Conservation (phyloP, 768 basidiomycete genomes). For the Leccinum incarnatum region DNA sequence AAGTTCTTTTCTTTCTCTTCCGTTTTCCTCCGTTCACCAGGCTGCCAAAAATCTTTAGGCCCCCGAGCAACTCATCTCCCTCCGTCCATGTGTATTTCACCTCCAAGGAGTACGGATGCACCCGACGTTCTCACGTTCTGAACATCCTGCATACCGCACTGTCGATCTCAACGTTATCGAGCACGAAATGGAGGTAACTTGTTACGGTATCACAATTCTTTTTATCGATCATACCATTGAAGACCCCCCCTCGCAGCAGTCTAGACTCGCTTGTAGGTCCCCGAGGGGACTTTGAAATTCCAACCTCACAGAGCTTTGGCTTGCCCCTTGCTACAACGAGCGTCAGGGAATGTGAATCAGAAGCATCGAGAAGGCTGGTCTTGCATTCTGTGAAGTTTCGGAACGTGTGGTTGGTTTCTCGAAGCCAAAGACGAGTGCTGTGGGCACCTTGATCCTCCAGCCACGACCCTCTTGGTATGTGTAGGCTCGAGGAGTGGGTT, state of each 20-base stretch:
- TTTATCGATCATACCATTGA: constrained; percentile 15
- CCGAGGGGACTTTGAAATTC: constrained; percentile 26
- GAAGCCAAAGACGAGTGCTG: constrained; percentile 12
- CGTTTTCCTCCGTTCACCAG: constrained; percentile 4
- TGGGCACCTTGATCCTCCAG: constrained; percentile 22
- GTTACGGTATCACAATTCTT: constrained; percentile 15
- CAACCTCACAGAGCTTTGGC: constrained; percentile 12
- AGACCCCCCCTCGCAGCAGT: constrained; percentile 3
- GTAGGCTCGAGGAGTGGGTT: constrained; percentile 9
- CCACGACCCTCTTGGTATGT: constrained; percentile 21
- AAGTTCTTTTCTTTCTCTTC: not conserved
- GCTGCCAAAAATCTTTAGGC: constrained; percentile 11
- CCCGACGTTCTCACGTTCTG: constrained; percentile 18
- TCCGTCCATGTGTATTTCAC: constrained; percentile 3
- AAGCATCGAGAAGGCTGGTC: constrained; percentile 19
- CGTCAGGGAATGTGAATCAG: constrained; percentile 30
- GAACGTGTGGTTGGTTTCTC: constrained; percentile 14
- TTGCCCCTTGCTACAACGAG: constrained; percentile 25
- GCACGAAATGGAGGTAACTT: constrained; percentile 16
- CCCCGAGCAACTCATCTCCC: constrained; percentile 6
- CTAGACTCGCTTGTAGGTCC: constrained; percentile 22
- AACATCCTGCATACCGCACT: constrained; percentile 5
- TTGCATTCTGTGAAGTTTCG: constrained; percentile 16
- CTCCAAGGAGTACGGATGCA: constrained; percentile 1
- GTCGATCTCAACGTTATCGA: constrained; percentile 15